Percentiles rank a stretch among this genome's conserved stretches.
phyloP scores from a whole-genome alignment of 768 basidiomycete genomes.

The Suillus bovinus region DNA sequence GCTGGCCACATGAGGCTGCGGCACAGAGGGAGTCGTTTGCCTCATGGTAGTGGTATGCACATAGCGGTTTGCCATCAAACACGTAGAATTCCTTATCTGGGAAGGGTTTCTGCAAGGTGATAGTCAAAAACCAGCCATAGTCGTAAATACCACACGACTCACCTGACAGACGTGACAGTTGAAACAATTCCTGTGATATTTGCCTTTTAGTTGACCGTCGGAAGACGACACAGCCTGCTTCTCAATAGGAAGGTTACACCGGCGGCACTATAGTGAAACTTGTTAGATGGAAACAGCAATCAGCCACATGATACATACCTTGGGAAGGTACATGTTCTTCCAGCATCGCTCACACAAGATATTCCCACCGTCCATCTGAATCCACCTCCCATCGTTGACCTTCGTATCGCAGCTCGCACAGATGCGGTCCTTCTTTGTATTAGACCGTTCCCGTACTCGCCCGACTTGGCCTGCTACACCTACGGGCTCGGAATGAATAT shows the following conservation, averaged over 20 bases:
- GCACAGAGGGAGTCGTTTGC: constrained; percentile 88
- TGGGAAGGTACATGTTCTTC: constrained; percentile 96
- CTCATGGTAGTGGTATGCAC: constrained; percentile 92
- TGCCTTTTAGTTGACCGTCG: constrained; percentile 94
- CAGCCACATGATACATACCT: constrained; percentile 48
- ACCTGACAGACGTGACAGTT: constrained; percentile 84
- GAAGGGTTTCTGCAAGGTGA: constrained; percentile 68
- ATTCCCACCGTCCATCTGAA: constrained; percentile 69
- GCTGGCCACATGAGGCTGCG: constrained; percentile 73
- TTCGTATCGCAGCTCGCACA: constrained; percentile 70
- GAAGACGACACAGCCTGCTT: constrained; percentile 87
- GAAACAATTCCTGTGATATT: constrained; percentile 92
- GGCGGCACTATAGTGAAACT: constrained; percentile 62
- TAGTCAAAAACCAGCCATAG: neutral
- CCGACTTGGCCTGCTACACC: constrained; percentile 27
- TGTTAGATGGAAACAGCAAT: constrained; percentile 1
- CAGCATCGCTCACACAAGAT: constrained; percentile 90
- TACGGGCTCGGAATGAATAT: constrained; percentile 32
- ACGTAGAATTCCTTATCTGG: constrained; percentile 93
- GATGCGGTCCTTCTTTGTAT: constrained; percentile 33
- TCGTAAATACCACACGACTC: constrained; percentile 9
- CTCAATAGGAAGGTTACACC: constrained; percentile 86
- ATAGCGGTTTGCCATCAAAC: constrained; percentile 85
- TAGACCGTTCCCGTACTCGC: constrained; percentile 33
- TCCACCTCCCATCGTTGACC: constrained; percentile 84